Evolutionary conservation across 2,329 filamentous ascomycete species (phyloP), one percentile per base, ranked within the genome.

Genomic region (Colletotrichum godetiae): DNA sequence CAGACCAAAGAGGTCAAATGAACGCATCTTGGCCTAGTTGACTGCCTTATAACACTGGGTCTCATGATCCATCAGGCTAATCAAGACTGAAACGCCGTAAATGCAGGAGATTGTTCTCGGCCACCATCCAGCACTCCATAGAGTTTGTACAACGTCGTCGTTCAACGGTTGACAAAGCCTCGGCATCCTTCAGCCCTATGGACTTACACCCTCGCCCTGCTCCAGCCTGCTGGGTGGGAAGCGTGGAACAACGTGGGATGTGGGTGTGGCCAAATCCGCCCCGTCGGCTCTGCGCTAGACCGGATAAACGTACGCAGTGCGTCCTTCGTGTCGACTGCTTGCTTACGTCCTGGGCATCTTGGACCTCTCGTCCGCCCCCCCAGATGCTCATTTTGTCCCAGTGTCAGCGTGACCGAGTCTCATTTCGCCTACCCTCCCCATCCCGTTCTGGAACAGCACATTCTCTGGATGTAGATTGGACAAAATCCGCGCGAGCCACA

Each of bases 161-260:
- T 65, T 56, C 15, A 27, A 64, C n/a, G 60, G 33, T 37, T 53
- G 22, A 24, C 37, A 72, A 69, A 64, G 59, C 46, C 53, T 69
- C 33, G 7, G 11, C 55, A 73, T 73, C 71, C 67, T 71, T 73
- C 71, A 73, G 71, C 71, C 71, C 71, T 73, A 73, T 52, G 56
- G 33, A 53, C 55, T 42, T 55, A 56, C 27, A 60, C 35, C 35
- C 62, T 61, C 22, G 35, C 35, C 15, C 13, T 68, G 64, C 64
- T 31, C 60, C 67, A 29, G 53, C 35, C 57, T 29, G 61, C 35
- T 63, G 59, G 68, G 60, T 49, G 15, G 15, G 70, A 12, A 68
- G 60, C 33, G 35, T 65, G 70, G 53, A 42, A 70, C 19, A 33
- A n/a, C 58, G 62, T 65, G 31, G 49, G 31, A n/a, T 37, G 49